Evolutionary conservation across 768 basidiomycete genomes (phyloP), one percentile per base, ranked within the genome.

Genomic region (Mycena alexandri): DNA sequence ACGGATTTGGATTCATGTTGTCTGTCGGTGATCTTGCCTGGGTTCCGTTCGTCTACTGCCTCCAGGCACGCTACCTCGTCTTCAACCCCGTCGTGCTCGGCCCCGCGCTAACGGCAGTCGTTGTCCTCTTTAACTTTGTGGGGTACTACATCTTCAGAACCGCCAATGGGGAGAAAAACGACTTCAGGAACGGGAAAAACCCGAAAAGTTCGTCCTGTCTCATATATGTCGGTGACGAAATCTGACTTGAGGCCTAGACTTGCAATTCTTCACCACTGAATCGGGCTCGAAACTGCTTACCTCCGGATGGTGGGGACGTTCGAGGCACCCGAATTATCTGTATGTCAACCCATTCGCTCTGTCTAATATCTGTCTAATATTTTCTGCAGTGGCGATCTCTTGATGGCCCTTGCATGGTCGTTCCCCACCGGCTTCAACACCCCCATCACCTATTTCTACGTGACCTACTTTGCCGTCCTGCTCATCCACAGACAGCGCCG

Each of bases 1-100:
- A 99, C 73, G 98, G 98, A 13, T 98, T 99, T 74, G 98, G 98
- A 9, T 98, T 96, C 86, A 99, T 99, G 98, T 91, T 99, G 33
- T 81, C 95, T 6, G 87, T 97, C 52, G 97, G 98, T 46, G 95
- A 98, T 75, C 87, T 98, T 33, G 80, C 90, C 21, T 98, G 94
- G 93, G 94, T 99, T 13, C 97, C 97, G 13, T 97, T 98, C 79
- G 90, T 89, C 17, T 99, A 98, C 80, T 90, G 90, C 34, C 88
- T 98, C 16, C 96, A 99, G 81, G 94, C 96, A 1, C 92, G 96
- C 56, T 99, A 93, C 79, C 90, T 99, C 67, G 97, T 91, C n/a
- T 96, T 95, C 83, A 86, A 87, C 62, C 96, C 88, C 17, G 83
- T 93, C 38, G 90, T 94, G 68, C 89, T 99, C 50, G 93, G 93